These are phyloP conservation scores for Cladorrhinum sp. DNA, from an alignment of 2,329 filamentous ascomycete species.

Conservation along the genomic window DNA sequence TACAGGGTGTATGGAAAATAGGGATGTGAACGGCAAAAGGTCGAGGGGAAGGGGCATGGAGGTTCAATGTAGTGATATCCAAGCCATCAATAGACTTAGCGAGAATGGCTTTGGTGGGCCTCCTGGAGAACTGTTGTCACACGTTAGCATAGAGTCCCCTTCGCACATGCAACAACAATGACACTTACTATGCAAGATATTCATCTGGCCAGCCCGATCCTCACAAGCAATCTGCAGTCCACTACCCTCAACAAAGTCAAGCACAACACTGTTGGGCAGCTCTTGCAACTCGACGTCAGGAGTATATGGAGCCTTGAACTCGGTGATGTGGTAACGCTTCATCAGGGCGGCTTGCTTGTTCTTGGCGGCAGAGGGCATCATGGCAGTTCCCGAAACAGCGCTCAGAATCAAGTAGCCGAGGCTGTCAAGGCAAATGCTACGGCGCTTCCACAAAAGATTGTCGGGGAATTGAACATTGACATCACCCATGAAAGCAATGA, in stretches of 20 bases:
- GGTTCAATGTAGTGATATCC: not conserved
- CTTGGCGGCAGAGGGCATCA: slow-evolving; percentile 36
- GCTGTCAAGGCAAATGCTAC: slow-evolving; percentile 81
- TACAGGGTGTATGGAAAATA: not conserved
- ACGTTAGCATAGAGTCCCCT: slow-evolving; percentile 28
- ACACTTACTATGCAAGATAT: slow-evolving; percentile 52
- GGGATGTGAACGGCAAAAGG: not conserved
- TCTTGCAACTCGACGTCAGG: slow-evolving; percentile 93
- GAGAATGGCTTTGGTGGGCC: slow-evolving; percentile 29
- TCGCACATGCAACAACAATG: not conserved
- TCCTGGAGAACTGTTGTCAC: slow-evolving; percentile 39
- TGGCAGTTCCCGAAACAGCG: slow-evolving; percentile 54
- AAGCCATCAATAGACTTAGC: slow-evolving; percentile 19
- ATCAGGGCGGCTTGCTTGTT: slow-evolving; percentile 50
- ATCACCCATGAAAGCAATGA: slow-evolving; percentile 73
- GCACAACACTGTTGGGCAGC: slow-evolving; percentile 76
- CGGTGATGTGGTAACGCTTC: slow-evolving; percentile 80
- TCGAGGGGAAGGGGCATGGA: not conserved
- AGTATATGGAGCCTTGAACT: slow-evolving; percentile 74
- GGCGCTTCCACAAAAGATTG: slow-evolving; percentile 92
- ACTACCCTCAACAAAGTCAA: slow-evolving; percentile 61
- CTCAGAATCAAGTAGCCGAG: slow-evolving; percentile 81
- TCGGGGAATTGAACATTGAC: slow-evolving; percentile 98
- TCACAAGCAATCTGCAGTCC: slow-evolving; percentile 62
- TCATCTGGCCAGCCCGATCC: slow-evolving; percentile 56